phyloP scores from a whole-genome alignment of 2,329 filamentous ascomycete genomes.

The Xylariaceae sp. region DNA sequence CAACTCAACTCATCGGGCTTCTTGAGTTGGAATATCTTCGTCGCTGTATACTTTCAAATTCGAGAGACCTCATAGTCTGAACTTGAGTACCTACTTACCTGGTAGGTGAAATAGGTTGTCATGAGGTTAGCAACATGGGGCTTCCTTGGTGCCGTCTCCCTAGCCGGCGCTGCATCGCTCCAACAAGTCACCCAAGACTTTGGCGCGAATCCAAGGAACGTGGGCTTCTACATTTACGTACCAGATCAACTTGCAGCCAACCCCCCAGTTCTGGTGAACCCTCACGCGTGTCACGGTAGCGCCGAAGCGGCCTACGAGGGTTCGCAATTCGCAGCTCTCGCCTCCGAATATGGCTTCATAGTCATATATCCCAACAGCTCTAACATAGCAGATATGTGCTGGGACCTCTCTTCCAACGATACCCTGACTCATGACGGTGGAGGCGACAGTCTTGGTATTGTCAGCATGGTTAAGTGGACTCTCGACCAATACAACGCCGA shows the following conservation, averaged over 20 bases:
- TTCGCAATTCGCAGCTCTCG: constrained; percentile 50
- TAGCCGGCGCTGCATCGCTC: constrained; percentile 22
- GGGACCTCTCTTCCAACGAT: constrained; percentile 51
- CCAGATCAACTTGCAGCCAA: constrained; percentile 38
- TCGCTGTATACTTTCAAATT: no score
- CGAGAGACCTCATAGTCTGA: no score
- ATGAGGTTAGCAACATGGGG: no score
- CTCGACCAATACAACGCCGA: constrained; percentile 32
- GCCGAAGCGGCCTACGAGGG: constrained; percentile 45
- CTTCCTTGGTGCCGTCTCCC: neutral
- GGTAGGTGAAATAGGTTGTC: no score
- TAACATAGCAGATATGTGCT: constrained; percentile 45
- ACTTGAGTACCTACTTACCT: no score
- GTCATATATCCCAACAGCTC: constrained; percentile 30
- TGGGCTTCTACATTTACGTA: constrained; percentile 50
- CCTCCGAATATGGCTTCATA: constrained; percentile 43
- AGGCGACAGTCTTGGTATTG: constrained; percentile 37
- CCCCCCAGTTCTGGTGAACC: constrained; percentile 51
- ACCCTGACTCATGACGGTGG: constrained; percentile 33
- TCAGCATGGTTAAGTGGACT: constrained; percentile 36
- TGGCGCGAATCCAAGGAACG: constrained; percentile 47
- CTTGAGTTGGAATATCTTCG: no score
- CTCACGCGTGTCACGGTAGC: constrained; percentile 55
- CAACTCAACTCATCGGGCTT: no score
- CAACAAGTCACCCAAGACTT: constrained; percentile 30